Evolutionary conservation across 164 flowering plant genomes (phyloP).

Genomic region (Annona squamosa): DNA sequence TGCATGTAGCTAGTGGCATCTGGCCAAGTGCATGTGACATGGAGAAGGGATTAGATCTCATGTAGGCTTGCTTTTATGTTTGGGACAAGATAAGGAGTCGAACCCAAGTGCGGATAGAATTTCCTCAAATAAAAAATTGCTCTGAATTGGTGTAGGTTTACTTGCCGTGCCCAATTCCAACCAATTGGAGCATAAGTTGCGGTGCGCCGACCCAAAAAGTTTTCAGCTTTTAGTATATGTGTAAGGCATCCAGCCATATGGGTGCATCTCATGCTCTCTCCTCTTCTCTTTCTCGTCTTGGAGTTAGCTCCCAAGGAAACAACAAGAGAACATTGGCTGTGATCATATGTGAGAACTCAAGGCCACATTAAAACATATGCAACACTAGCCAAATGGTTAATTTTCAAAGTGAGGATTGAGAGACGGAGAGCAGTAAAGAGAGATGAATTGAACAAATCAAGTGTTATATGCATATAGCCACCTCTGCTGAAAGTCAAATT

Average conservation of each 20-base stretch:
- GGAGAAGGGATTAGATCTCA: slow-evolving; percentile 31
- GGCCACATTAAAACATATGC: no score
- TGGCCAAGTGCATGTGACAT: slow-evolving; percentile 24
- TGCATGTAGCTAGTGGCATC: slow-evolving; percentile 9
- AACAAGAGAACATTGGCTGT: no score
- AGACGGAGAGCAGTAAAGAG: neutral
- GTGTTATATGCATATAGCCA: neutral
- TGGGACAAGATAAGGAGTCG: slow-evolving; percentile 35
- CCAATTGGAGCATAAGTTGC: no score
- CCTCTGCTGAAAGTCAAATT: slow-evolving; percentile 5
- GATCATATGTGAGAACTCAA: no score
- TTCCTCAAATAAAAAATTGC: neutral
- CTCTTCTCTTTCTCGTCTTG: no score
- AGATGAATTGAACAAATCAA: neutral
- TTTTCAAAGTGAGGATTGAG: neutral
- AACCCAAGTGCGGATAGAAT: slow-evolving; percentile 19
- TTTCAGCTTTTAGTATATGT: no score
- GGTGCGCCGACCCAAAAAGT: no score
- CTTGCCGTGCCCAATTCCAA: no score
- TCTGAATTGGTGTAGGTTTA: no score
- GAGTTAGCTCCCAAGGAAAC: no score
- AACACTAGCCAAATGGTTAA: neutral
- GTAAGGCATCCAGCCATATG: no score
- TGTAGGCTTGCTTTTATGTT: slow-evolving; percentile 25
- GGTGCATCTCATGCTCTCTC: no score